Conservation (phyloP, 164 flowering plant genomes). For the Annona squamosa region DNA sequence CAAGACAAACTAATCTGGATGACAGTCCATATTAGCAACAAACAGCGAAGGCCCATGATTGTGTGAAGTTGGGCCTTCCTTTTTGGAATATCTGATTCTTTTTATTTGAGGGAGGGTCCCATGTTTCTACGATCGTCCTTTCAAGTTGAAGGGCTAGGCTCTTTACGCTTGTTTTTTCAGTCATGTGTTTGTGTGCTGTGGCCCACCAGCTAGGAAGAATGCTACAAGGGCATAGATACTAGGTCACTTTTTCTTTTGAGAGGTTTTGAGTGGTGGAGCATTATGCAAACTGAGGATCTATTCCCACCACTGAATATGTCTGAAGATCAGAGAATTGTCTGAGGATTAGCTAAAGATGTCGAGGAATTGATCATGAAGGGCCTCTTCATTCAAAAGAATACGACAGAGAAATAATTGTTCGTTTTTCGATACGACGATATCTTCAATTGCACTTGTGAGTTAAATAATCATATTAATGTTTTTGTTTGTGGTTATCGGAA, state of each 20-base stretch:
- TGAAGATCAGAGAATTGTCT: constrained; percentile 2
- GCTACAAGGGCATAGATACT: constrained; percentile 10
- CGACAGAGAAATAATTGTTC: neutral
- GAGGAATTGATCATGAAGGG: neutral
- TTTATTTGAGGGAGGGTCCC: neutral
- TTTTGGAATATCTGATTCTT: constrained; percentile 15
- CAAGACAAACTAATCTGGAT: constrained; percentile 8
- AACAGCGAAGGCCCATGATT: constrained; percentile 3
- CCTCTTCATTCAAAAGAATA: neutral
- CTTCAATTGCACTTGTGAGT: no score
- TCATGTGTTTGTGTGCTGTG: neutral
- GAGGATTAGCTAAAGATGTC: neutral
- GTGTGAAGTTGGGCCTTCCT: constrained; percentile 9
- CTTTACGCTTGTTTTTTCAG: neutral
- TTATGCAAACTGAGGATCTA: constrained; percentile 14
- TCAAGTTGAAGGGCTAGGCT: neutral
- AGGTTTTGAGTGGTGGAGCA: constrained; percentile 11
- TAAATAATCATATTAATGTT: neutral
- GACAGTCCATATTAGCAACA: constrained; percentile 11
- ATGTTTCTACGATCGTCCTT: neutral
- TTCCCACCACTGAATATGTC: constrained; percentile 11
- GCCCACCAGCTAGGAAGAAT: neutral
- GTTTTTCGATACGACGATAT: neutral
- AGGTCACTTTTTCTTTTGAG: constrained; percentile 2
- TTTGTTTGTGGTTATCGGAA: neutral